phyloP scores from a whole-genome alignment of 1,284 basidiomycete genomes.

The Ceratobasidium sp. region DNA sequence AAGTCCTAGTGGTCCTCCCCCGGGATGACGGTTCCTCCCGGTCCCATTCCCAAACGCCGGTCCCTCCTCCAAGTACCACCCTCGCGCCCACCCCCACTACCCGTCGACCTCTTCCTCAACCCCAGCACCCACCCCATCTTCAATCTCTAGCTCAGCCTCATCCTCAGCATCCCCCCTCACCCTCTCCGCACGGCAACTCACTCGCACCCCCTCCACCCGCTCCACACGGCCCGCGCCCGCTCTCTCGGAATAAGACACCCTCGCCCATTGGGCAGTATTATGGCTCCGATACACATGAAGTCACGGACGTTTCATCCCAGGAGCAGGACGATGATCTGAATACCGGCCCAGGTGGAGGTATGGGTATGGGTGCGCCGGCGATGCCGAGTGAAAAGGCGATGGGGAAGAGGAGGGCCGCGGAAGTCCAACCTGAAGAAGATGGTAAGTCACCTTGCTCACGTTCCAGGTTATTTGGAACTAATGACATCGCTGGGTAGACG shows the following conservation, averaged over 20 bases:
- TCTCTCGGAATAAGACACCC: constrained; percentile 59
- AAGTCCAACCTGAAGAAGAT: constrained; percentile 39
- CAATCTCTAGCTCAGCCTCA: constrained; percentile 50
- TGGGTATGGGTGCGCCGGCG: constrained; percentile 47
- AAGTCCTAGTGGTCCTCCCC: constrained; percentile 9
- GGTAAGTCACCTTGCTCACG: constrained; percentile 4
- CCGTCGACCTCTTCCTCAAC: constrained; percentile 57
- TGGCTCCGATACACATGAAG: constrained; percentile 56
- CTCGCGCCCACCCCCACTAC: background rate
- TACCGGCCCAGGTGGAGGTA: no score
- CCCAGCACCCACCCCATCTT: no score
- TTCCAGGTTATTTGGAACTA: background rate
- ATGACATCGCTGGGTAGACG: constrained; percentile 14
- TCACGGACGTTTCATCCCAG: constrained; percentile 55
- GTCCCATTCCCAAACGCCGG: constrained; percentile 32
- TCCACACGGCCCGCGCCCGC: constrained; percentile 76
- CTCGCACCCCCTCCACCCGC: constrained; percentile 75
- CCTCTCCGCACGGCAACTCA: constrained; percentile 55
- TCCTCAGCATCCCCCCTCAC: constrained; percentile 57
- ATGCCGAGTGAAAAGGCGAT: constrained; percentile 81
- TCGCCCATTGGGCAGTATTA: constrained; percentile 63
- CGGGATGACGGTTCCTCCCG: constrained; percentile 22
- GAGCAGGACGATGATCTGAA: constrained; percentile 53
- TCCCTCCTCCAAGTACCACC: constrained; percentile 21
- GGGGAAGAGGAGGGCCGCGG: constrained; percentile 74